Base-by-base conservation (phyloP, 1,284 basidiomycete species). In the Polyporus tsugae region DNA sequence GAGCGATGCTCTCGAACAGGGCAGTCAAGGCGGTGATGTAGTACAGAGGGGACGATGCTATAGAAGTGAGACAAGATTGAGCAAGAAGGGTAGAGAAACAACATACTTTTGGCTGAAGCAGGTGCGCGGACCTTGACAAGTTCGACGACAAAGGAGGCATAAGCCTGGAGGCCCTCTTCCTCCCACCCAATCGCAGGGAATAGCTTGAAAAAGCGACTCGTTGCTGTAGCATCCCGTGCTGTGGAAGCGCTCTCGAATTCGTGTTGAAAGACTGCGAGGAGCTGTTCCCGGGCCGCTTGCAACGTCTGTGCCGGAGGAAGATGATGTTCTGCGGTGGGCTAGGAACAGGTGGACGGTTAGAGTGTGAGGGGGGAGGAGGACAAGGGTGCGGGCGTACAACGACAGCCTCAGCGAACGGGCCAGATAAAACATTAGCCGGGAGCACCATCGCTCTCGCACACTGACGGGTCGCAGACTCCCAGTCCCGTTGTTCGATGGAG, bases 121-220 rank as follows among this genome's bases (percentile, higher is more conserved):
- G 92, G 91, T 17, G 90, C 87, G 71, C 94, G 87, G 1, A 91
- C 87, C 65, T 92, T 89, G 63, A 99, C 95, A 57, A 99, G 88
- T 68, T 95, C 92, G 4, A 96, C 90, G 3, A 99, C 96, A 80
- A 99, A 99, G 19, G 91, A 87, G 0, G 95, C 94, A 81, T 99
- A 99, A 0, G 93, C 94, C 70, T 94, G 90, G n/a, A 99, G 84
- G 0, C 98, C 98, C 78, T 97, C 95, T n/a, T 87, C 83, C 78
- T 95, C 92, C 88, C 90, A 93, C 17, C 96, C 95, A 62, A 99
- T 95, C 1, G 91, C 91, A 2, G 98, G 97, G 81, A 99, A 99
- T 1, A 99, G 85, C 78, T 98, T 96, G 86, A 99, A 99, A 82
- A 95, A 99, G 6, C 97, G 89, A 72, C 92, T 97, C 1, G 96